Evolutionary conservation across 1,139 yeast genomes (phyloP).

Genomic region (Kodamaea anthophila): DNA sequence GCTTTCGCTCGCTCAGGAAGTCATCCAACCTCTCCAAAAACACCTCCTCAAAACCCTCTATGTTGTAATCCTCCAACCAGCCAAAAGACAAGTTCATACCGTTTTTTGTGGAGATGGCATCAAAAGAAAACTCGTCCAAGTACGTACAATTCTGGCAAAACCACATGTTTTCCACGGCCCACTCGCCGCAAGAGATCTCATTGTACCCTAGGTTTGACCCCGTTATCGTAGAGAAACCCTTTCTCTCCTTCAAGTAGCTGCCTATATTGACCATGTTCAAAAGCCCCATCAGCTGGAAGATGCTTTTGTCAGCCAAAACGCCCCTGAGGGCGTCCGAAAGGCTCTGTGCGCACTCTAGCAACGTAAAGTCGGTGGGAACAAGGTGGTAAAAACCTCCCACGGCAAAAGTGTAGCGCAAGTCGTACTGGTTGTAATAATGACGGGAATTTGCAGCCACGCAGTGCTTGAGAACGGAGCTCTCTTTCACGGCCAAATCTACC

Average conservation of each 20-base stretch:
- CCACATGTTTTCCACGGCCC: constrained; percentile 5
- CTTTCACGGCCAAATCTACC: constrained; percentile 1
- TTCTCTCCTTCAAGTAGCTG: constrained; percentile 1
- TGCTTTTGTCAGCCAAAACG: not conserved
- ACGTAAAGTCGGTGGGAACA: not conserved
- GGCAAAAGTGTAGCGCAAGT: constrained; percentile 2
- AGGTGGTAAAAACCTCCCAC: constrained; percentile 1
- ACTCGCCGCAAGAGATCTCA: constrained; percentile 1
- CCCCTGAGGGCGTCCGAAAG: constrained; percentile 1
- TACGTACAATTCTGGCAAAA: constrained; percentile 5
- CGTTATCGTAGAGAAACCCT: constrained; percentile 1
- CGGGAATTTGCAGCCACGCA: constrained; percentile 2
- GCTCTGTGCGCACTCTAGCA: not conserved
- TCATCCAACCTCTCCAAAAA: constrained; percentile 1
- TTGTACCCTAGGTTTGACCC: constrained; percentile 3
- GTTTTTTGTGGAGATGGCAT: constrained; percentile 2
- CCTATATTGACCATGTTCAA: constrained; percentile 1
- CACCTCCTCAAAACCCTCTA: no score
- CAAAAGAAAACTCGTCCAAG: constrained; percentile 4
- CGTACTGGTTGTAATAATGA: not conserved
- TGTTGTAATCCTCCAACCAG: constrained; percentile 1
- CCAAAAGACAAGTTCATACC: constrained; percentile 5
- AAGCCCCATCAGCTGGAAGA: constrained; percentile 2
- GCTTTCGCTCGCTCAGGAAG: no score
- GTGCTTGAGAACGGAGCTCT: constrained; percentile 1